Conservation (phyloP, 345 rosid genomes). For the Salix exigua region DNA sequence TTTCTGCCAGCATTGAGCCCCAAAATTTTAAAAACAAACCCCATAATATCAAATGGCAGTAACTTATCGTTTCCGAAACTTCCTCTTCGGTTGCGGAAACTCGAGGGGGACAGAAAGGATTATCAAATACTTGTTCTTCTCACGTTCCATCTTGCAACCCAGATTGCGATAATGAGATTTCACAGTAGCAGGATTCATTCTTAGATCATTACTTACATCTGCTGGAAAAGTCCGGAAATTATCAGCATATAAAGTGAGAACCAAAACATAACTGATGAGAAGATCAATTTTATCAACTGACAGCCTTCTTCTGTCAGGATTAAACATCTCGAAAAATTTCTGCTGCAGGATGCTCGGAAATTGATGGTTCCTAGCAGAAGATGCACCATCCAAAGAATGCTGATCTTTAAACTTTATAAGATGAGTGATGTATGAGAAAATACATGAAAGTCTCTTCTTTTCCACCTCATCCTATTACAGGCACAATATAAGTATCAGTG, state of each 20-base stretch:
- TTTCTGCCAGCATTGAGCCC: background rate
- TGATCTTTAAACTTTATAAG: slow-evolving; percentile 75
- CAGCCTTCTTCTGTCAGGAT: slow-evolving; percentile 36
- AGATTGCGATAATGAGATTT: slow-evolving; percentile 55
- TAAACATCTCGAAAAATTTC: slow-evolving; percentile 50
- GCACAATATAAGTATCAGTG: background rate
- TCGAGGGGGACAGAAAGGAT: slow-evolving; percentile 64
- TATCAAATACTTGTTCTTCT: slow-evolving; percentile 26
- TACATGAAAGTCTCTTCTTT: slow-evolving; percentile 37
- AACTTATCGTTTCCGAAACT: slow-evolving; percentile 17
- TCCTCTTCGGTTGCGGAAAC: slow-evolving; percentile 46
- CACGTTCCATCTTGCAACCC: slow-evolving; percentile 62
- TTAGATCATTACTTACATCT: slow-evolving; percentile 75
- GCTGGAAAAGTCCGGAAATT: slow-evolving; percentile 50
- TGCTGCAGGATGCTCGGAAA: slow-evolving; percentile 52
- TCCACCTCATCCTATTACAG: slow-evolving; percentile 52
- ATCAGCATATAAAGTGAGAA: slow-evolving; percentile 73
- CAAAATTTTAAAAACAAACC: too few relatives aligned
- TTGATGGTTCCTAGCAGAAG: slow-evolving; percentile 55
- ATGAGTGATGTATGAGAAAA: slow-evolving; percentile 60
- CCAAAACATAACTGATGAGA: slow-evolving; percentile 70
- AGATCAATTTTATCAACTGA: slow-evolving; percentile 52
- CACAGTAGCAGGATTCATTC: slow-evolving; percentile 38
- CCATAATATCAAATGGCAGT: too few relatives aligned
- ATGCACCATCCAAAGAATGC: slow-evolving; percentile 44